Base-by-base conservation (phyloP, 2,329 filamentous ascomycete genomes). In the Balansia obtecta region DNA sequence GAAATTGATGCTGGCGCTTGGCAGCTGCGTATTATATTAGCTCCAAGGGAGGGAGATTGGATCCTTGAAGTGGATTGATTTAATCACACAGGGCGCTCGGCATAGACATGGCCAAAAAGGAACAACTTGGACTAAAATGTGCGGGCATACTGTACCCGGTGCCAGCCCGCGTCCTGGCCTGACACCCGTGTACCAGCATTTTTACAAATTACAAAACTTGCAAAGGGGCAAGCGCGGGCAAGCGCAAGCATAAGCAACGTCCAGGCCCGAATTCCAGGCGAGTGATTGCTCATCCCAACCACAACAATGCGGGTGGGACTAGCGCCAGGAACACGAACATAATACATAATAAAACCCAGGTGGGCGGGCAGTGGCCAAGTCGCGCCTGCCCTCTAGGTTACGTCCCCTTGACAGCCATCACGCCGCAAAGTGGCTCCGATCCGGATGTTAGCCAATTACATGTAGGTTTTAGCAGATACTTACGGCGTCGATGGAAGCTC, bases 241-340 rank as follows among this genome's bases (percentile, higher is more conserved):
- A 43, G 40, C 47, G 15, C 47, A 44, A 22, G 7, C 13, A 37
- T 42, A 20, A 41, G 16, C 4, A 41, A 41, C n/a, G 39, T 11
- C 18, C 39, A 32, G 52, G 48, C 53, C 53, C 48, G 51, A 45
- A 41, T 50, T 53, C 45, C 50, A 40, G 53, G 56, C 56, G 55
- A 63, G n/a, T n/a, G 58, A 62, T 61, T 62, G 34, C 34, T 15
- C 34, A 37, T 37, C 34, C 34, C 34, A 15, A 37, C 34, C 34
- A 37, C 34, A 37, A 27, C 34, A 37, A 37, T 13, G 55, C 27
- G 33, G 33, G 43, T 50, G 43, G 48, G 38, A 39, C 46, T n/a
- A 20, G 11, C 5, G 38, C 46, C 22, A n/a, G n/a, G n/a, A n/a
- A n/a, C n/a, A n/a, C n/a, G n/a, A n/a, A n/a, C n/a, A n/a, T n/a